phyloP scores from a whole-genome alignment of 805 yeast species.

The Wickerhamiella qilinensis region DNA sequence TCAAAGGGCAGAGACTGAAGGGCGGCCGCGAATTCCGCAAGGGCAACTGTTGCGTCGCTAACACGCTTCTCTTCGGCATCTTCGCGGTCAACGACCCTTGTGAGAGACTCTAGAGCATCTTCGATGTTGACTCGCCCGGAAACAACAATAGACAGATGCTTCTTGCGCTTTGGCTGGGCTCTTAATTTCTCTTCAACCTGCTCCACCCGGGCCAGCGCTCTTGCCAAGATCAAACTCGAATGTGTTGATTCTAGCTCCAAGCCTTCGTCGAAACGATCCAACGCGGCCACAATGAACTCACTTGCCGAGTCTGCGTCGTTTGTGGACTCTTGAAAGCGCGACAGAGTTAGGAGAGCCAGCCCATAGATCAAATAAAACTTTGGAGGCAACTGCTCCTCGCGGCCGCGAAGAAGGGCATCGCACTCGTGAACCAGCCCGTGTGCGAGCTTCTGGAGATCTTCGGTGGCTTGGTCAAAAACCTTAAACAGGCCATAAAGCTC shows the following conservation, averaged over 20 bases:
- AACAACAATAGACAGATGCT: background rate
- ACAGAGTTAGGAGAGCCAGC: constrained; percentile 29
- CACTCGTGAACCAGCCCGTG: constrained; percentile 86
- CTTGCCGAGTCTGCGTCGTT: constrained; percentile 23
- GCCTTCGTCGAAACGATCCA: constrained; percentile 54
- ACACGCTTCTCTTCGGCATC: background rate
- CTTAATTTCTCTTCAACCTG: constrained; percentile 2
- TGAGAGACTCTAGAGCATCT: background rate
- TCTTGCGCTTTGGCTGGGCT: background rate
- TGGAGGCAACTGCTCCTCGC: constrained; percentile 20
- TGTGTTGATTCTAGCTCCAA: constrained; percentile 17
- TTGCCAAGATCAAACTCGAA: constrained; percentile 8
- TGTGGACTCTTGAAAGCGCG: constrained; percentile 15
- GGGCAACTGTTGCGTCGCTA: background rate
- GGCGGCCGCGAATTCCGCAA: background rate
- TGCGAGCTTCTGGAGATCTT: constrained; percentile 26
- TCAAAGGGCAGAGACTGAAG: background rate
- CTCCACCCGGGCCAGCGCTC: constrained; percentile 8
- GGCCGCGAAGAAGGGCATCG: constrained; percentile 44
- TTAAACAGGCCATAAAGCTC: constrained; percentile 62
- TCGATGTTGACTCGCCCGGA: background rate
- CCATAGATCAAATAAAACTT: constrained; percentile 61
- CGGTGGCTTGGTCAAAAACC: constrained; percentile 39
- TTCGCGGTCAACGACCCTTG: background rate
- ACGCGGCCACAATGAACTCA: constrained; percentile 52